Evolutionary conservation across 2,329 filamentous ascomycete species (phyloP).

Genomic region (Grosmannia huntii): DNA sequence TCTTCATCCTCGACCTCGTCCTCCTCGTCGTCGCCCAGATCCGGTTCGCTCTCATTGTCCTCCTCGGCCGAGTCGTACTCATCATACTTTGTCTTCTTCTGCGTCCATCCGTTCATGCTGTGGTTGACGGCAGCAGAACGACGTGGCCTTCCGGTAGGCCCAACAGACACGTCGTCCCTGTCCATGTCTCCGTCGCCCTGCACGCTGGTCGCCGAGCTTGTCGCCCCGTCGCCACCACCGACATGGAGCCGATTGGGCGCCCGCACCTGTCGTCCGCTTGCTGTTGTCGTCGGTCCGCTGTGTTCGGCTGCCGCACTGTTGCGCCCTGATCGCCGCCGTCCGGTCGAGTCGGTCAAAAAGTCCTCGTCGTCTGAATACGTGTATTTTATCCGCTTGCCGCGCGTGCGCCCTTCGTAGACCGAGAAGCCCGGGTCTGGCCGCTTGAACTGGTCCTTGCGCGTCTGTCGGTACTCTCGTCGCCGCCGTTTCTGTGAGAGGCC

Average conservation of each 20-base stretch:
- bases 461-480: constrained; percentile 79
- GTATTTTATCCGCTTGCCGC: constrained; percentile 92
- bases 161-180: constrained; percentile 22
- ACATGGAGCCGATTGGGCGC: constrained; percentile 52
- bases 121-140: constrained; percentile 37
- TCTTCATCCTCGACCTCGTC: constrained; percentile 56
- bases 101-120: constrained; percentile 35
- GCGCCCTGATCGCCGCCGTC: constrained; percentile 53
- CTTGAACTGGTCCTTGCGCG: constrained; percentile 75
- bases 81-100: constrained; percentile 26
- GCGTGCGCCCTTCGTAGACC: constrained; percentile 87
- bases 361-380: constrained; percentile 87
- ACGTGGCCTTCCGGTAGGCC: constrained; percentile 34
- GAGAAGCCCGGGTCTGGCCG: constrained; percentile 83
- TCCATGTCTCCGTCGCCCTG: constrained; percentile 25
- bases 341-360: constrained; percentile 50
- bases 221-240: constrained; percentile 23
- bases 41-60: constrained; percentile 58
- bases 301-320: constrained; percentile 65
- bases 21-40: constrained; percentile 64
- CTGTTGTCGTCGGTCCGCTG: constrained; percentile 52
- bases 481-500: constrained; percentile 58
- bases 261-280: constrained; percentile 76
- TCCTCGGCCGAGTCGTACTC: constrained; percentile 46
- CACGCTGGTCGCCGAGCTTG: constrained; percentile 32